Conservation (phyloP, 441 rosid species). For the Rhodomyrtus psidioides region DNA sequence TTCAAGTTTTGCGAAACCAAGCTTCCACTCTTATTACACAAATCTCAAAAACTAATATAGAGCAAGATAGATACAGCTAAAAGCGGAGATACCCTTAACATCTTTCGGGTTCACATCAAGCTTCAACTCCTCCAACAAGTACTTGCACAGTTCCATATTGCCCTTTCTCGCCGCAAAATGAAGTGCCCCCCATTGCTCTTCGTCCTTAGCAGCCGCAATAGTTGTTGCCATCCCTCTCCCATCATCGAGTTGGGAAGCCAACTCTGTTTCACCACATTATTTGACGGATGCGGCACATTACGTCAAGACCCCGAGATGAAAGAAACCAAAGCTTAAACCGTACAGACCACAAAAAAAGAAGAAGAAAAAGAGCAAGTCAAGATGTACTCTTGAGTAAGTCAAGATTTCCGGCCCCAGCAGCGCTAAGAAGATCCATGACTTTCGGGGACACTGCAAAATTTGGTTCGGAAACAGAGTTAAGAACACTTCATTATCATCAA, state of each 20-base stretch:
- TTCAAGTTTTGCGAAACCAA: not conserved
- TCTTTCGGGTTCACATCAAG: slow-evolving; percentile 56
- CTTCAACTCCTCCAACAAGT: slow-evolving; percentile 74
- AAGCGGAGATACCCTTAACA: slow-evolving; percentile 51
- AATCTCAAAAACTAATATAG: not conserved
- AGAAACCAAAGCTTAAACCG: not conserved
- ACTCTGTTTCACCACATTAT: slow-evolving; percentile 22
- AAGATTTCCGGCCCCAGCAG: slow-evolving; percentile 61
- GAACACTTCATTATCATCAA: not conserved
- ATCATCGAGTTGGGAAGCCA: slow-evolving; percentile 73
- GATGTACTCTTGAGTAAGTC: slow-evolving; percentile 74
- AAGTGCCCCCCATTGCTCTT: slow-evolving; percentile 79
- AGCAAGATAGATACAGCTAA: not conserved
- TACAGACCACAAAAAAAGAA: too few relatives aligned
- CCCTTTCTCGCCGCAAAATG: slow-evolving; percentile 94
- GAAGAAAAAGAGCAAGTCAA: not conserved
- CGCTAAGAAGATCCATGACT: slow-evolving; percentile 65
- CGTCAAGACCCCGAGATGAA: not conserved
- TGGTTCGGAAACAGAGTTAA: not conserved
- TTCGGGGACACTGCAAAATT: slow-evolving; percentile 55
- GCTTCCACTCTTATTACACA: not conserved
- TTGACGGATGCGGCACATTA: not conserved
- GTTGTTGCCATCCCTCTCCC: slow-evolving; percentile 62
- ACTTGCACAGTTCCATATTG: slow-evolving; percentile 64
- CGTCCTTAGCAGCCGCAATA: slow-evolving; percentile 73